Evolutionary conservation across 2,329 filamentous ascomycete genomes (phyloP), one percentile per base, ranked within the genome.

Genomic region (Fusarium humuli): DNA sequence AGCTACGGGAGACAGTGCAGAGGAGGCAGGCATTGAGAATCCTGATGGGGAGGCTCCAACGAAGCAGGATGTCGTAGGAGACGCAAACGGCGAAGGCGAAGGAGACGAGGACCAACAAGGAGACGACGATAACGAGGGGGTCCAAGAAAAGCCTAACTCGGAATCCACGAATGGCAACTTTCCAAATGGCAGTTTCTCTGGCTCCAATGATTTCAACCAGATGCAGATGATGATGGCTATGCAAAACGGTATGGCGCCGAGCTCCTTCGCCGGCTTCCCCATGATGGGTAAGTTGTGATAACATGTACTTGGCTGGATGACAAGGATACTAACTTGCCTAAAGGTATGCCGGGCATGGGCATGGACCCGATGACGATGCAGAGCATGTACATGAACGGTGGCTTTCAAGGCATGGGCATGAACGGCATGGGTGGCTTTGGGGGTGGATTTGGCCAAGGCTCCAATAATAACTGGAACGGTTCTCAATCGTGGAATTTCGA

Each of bases 141-240:
- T 75, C 10, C 75, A 79, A 60, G 79, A 77, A 53, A 73, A 78
- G 60, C 77, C 76, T 48, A 79, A 78, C 42, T 74, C 76, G 58
- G 81, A 82, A 40, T 73, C 78, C 27, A 81, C 79, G 76, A 84
- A 83, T 70, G 83, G 84, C 64, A 75, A 73, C 67, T 90, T 90
- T 71, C 78, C 85, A 27, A 85, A 84, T 70, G 88, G 90, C 85
- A 86, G 85, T 76, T 91, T 87, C 27, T 73, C 84, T 77, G 88
- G 87, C 75, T 85, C 86, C 67, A 87, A 86, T 61, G 90, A 91
- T 74, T 90, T 92, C 80, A 91, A 89, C 77, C 89, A 92, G 84
- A 93, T 94, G 89, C 91, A 93, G 79, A 88, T 89, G 89, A 88
- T 93, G 90, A 91, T 92, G 89, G 84, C 89, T 80, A 87, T 94